Evolutionary conservation across 2,329 filamentous ascomycete genomes (phyloP), one percentile per base, ranked within the genome.

Genomic region (Blastomyces percursus): DNA sequence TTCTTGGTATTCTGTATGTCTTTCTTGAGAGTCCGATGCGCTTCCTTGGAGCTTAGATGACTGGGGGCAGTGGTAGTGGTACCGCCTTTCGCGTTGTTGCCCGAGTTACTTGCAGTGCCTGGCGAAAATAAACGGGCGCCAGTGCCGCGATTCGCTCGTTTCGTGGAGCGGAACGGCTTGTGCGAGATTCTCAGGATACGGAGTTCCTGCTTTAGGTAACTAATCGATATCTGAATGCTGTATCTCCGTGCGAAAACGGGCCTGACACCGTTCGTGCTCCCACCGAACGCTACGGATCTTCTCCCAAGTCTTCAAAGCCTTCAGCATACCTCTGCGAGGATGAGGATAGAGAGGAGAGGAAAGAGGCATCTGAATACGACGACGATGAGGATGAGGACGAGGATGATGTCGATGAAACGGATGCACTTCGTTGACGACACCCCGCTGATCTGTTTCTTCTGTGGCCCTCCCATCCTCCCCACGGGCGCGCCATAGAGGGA

Each of bases 1-100:
- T 75, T 71, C 52, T 70, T 72, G 6, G 75, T 72, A 1, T 71
- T 70, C n/a, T 69, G 69, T 60, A 74, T 68, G 64, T 77, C 75
- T 52, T 72, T 71, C 62, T 75, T 76, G 61, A 75, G 66, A 1
- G 71, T 70, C 2, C 68, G 68, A 21, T 67, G 68, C 35, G 75
- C 71, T 0, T 67, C 67, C 32, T 52, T 71, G 66, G 59, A 35
- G 5, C n/a, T 52, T 16, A 40, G 52, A 48, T 60, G 32, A 16
- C 12, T 60, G 14, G 19, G 11, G 19, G 27, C 27, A 46, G 21
- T 5, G 14, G 9, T 44, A 46, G 21, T 11, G 14, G 3, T 44
- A 14, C 38, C 12, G 38, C 24, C 54, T 12, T 12, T 40, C n/a
- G n/a, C 4, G n/a, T 14, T 42, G 35, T 27, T 57, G 54, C n/a